Evolutionary conservation across 352 stramenopile species (phyloP), one percentile per base, ranked within the genome.

Genomic region (Discostella stelligera): DNA sequence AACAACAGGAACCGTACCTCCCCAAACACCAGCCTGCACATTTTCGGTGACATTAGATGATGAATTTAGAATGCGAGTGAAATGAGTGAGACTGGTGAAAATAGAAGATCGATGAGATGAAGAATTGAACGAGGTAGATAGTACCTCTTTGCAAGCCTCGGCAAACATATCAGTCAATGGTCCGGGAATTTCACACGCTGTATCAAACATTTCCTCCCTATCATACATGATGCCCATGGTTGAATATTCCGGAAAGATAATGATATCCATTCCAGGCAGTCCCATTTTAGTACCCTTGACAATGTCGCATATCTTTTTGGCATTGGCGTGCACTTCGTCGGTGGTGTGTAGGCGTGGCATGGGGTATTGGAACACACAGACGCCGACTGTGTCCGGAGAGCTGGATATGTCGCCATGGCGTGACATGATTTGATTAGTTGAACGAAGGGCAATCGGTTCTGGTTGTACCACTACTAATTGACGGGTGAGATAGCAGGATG

Each of bases 151-250:
- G 67, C 86, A 91, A 2, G 79, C 80, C n/a, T 76, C 79, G 32
- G 70, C 71, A 65, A 84, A 84, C 64, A 84, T 74, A 16, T 81
- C 71, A 10, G 86, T 91, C 48, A 90, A 49, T 11, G 82, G 81
- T 53, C 86, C 86, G 14, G 86, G 86, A 63, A 91, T 87, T 6
- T 44, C 44, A 70, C 78, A 85, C 7, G 86, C 86, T 8, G 83
- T 91, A 71, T 89, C 86, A 68, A 91, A 91, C 86, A 91, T 91
- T 79, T 91, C 86, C 49, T 89, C 50, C 13, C 76, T 66, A 76
- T 91, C 86, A 60, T 91, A 91, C 86, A 91, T 91, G 58, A 91
- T 91, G 3, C 86, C 86, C 79, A 90, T 89, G 7, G 86, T 91
- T 3, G 63, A 82, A 63, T 91, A 91, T 63, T 91, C 86, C 1